Evolutionary conservation across 768 basidiomycete species (phyloP).

Genomic region (Gymnopilus junonius): DNA sequence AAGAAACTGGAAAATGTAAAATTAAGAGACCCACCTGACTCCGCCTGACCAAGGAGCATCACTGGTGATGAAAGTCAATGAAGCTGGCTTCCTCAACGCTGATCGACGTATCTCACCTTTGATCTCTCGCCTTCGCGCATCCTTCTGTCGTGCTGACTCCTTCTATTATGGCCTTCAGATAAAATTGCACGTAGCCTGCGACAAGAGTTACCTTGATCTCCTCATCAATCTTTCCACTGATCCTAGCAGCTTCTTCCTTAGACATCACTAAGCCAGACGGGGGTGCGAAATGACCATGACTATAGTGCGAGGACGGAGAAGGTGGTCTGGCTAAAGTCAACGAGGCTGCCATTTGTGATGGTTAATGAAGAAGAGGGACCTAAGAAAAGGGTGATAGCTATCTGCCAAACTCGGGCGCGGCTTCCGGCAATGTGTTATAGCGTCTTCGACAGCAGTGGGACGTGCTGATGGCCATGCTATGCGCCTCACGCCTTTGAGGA

Average conservation of each 20-base stretch:
- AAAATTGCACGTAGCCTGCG: neutral
- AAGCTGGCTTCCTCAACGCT: neutral
- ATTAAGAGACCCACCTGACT: constrained; percentile 46
- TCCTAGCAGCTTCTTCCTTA: constrained; percentile 44
- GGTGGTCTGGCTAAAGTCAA: constrained; percentile 10
- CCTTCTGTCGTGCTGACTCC: constrained; percentile 51
- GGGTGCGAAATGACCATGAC: constrained; percentile 12
- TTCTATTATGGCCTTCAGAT: constrained; percentile 28
- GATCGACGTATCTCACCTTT: constrained; percentile 46
- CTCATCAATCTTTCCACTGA: constrained; percentile 59
- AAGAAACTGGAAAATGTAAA: neutral
- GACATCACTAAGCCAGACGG: constrained; percentile 17
- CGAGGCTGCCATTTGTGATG: constrained; percentile 20
- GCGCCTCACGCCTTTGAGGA: constrained; percentile 20
- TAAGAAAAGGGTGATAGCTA: constrained; percentile 22
- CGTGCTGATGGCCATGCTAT: constrained; percentile 11
- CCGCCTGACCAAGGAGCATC: constrained; percentile 80
- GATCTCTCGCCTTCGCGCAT: constrained; percentile 42
- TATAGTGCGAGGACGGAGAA: constrained; percentile 4
- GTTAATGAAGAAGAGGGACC: constrained; percentile 8
- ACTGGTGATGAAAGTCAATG: constrained; percentile 40
- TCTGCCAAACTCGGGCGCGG: constrained; percentile 14
- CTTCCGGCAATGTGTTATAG: constrained; percentile 18
- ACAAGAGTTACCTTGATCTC: constrained; percentile 48
- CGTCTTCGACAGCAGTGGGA: constrained; percentile 24